Base-by-base conservation (phyloP, 257 asterid genomes). In the Penstemon barbatus region DNA sequence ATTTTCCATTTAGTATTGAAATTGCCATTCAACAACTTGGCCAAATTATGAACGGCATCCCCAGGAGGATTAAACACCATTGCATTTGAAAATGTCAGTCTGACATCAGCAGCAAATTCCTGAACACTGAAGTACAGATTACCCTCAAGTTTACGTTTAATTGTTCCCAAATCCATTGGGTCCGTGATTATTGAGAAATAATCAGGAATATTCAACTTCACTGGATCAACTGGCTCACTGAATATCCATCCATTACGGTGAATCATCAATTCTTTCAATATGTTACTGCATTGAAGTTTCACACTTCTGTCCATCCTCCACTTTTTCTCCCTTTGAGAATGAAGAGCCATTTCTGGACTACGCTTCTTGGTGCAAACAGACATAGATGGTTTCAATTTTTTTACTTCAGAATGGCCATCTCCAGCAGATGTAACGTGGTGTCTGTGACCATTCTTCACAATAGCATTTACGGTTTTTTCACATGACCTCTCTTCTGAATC, bases 161-260 rank as follows among this genome's bases (percentile, higher is more conserved):
- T 53, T 9, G 97, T 86, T 33, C 97, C 97, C 70, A 92, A 78
- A 83, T 92, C 98, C 98, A 92, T 92, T 4, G 98, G 98, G 7
- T 80, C 12, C 6, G 75, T 55, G 54, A 92, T 76, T 61, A 89
- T 69, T 7, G 77, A 54, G 41, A 86, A 88, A 66, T 92, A 92
- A 77, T 89, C 96, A 19, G 98, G 98, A 67, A 92, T 87, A 3
- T 52, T 61, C 65, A 75, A 70, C 63, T 75, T 73, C 73, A 86
- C 88, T 36, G 97, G 98, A 77, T 92, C 95, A 48, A 92, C 98
- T 4, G 98, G 97, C 42, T 70, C 12, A 10, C 19, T 73, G 78
- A 92, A 92, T 59, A 78, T 36, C 77, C 69, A 68, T 46, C 81
- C 87, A 48, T 5, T 5, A 43, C 25, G 75, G 61, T 88, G 93